Evolutionary conservation across 2,329 filamentous ascomycete genomes (phyloP), one percentile per base, ranked within the genome.

Genomic region (Neofusicoccum sp.): DNA sequence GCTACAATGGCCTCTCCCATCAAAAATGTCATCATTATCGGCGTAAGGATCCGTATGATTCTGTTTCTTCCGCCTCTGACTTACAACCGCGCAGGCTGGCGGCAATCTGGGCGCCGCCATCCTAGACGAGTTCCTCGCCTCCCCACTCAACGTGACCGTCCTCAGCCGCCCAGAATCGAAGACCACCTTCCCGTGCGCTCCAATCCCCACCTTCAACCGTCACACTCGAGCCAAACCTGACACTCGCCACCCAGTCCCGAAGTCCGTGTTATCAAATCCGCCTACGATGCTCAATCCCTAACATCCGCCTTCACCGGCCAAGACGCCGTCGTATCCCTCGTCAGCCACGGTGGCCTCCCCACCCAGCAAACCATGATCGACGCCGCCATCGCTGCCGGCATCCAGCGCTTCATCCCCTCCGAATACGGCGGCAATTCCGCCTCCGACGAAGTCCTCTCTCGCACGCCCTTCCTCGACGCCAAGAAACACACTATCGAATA

Each of bases 371-470:
- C 12, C 3, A 31, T 89, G 47, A 79, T 89, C 48, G 82, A 88
- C 33, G 87, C 86, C 1, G 82, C 85, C 29, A 76, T 85, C 31
- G 80, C 80, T 3, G 85, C 85, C 1, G 84, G 85, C 1, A 86
- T 89, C 4, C 82, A 83, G 66, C 80, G 85, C 3, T 88, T 87
- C 69, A 80, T 87, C 1, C 85, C 87, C 1, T 85, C 84, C 41
- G 88, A 90, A 66, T 90, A 83, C 66, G 82, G 77, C 36, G 78
- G 75, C 68, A 80, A 76, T 68, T 78, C 67, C 64, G 75, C 67
- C 44, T 77, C 70, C 71, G 71, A 58, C 67, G 73, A 52, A 67
- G 76, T 61, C 56, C 81, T 50, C 3, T 2, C 47, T 1, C 47
- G n/a, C 5, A 31, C 16, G 11, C 47, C 85, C 1, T 69, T 86